phyloP scores from a whole-genome alignment of 352 stramenopile genomes.

The Phytophthora parvispora region DNA sequence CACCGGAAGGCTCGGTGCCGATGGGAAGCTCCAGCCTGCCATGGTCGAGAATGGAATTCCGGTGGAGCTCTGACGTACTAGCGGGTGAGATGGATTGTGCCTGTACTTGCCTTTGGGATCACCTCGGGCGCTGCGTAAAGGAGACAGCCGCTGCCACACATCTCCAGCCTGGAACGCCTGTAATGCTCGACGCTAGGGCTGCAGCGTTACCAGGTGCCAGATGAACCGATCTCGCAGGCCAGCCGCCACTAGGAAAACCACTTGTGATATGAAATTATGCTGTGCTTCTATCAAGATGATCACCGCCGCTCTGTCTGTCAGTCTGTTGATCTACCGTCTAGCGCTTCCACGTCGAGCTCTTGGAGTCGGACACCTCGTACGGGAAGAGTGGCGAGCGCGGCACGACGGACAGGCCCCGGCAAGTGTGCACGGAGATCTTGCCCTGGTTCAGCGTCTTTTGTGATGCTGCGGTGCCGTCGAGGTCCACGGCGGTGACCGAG shows the following conservation, averaged over 20 bases:
- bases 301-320: neutral
- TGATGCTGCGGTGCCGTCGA: constrained; percentile 78
- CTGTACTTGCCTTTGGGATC: constrained; percentile 8
- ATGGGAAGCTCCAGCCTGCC: constrained; percentile 39
- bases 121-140: neutral
- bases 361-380: constrained; percentile 84
- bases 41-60: constrained; percentile 20
- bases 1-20: constrained; percentile 17
- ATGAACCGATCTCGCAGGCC: neutral
- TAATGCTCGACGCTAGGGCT: constrained; percentile 11
- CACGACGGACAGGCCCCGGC: constrained; percentile 63
- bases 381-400: constrained; percentile 78
- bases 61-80: constrained; percentile 10
- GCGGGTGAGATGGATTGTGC: constrained; percentile 23
- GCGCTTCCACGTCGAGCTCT: constrained; percentile 81
- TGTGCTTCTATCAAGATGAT: constrained; percentile 29
- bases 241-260: constrained; percentile 5
- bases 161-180: constrained; percentile 6
- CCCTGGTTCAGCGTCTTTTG: constrained; percentile 69
- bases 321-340: constrained; percentile 33
- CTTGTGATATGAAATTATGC: constrained; percentile 17
- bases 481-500: constrained; percentile 78
- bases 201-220: constrained; percentile 3
- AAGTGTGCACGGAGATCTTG: constrained; percentile 75
- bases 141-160: no score